These are phyloP conservation scores for Pseudogymnoascus sp. DNA, from an alignment of 2,329 filamentous ascomycete species.

Conservation along the genomic window DNA sequence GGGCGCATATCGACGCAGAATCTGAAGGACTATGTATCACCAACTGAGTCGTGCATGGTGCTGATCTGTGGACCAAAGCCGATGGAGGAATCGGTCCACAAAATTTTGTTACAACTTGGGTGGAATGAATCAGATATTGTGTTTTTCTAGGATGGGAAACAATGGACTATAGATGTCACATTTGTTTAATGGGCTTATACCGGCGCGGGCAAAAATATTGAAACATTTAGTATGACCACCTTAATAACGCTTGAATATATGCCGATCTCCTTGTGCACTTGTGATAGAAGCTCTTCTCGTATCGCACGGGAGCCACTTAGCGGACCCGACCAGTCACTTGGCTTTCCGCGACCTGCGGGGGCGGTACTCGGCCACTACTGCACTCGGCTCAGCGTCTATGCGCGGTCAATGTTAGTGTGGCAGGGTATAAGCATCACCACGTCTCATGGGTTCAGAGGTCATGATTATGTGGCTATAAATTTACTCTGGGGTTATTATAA, in stretches of 20 bases:
- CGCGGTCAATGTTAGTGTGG: background rate
- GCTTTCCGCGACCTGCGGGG: background rate
- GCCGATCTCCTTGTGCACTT: background rate
- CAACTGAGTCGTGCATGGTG: conserved; percentile 43
- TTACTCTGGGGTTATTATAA: background rate
- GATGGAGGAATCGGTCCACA: conserved; percentile 60
- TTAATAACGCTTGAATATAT: background rate
- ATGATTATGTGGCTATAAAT: background rate
- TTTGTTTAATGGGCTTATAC: background rate
- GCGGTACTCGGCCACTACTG: background rate
- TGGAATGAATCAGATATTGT: conserved; percentile 66
- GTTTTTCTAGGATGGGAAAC: conserved; percentile 54
- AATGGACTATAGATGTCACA: background rate
- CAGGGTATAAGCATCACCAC: background rate
- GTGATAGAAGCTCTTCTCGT: background rate
- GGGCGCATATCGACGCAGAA: conserved; percentile 60
- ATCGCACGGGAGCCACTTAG: background rate
- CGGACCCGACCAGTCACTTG: background rate
- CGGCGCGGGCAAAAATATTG: background rate
- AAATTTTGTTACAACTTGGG: conserved; percentile 50
- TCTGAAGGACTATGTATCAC: conserved; percentile 49
- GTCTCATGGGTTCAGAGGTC: background rate
- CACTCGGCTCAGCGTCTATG: background rate
- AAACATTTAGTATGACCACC: background rate
- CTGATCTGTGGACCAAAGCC: conserved; percentile 71